Conservation (phyloP, 768 basidiomycete genomes). For the Dioszegia crocea region DNA sequence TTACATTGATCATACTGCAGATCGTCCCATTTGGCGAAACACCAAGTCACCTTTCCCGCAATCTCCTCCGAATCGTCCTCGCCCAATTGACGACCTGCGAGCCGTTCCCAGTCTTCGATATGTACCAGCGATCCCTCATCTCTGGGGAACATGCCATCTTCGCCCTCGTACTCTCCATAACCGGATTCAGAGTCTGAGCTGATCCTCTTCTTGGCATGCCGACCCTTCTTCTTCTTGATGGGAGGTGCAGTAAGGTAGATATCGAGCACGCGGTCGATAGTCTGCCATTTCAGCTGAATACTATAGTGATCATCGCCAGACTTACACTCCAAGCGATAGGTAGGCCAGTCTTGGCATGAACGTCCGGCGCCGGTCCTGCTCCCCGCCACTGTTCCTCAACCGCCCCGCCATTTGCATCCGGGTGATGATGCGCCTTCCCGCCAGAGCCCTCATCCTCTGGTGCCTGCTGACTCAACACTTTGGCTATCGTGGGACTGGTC, state of each 20-base stretch:
- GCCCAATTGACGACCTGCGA: constrained; percentile 53
- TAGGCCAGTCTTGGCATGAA: constrained; percentile 68
- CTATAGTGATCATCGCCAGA: neutral
- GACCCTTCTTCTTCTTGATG: constrained; percentile 24
- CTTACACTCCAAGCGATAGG: constrained; percentile 66
- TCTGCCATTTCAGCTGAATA: constrained; percentile 48
- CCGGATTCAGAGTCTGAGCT: constrained; percentile 33
- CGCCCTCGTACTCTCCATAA: constrained; percentile 23
- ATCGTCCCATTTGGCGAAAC: constrained; percentile 83
- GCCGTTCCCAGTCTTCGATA: constrained; percentile 61
- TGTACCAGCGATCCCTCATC: constrained; percentile 57
- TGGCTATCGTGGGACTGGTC: constrained; percentile 37
- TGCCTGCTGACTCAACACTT: constrained; percentile 12
- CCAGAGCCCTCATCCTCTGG: constrained; percentile 49
- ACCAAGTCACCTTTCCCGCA: constrained; percentile 60
- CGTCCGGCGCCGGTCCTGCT: constrained; percentile 54
- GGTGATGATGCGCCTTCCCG: constrained; percentile 47
- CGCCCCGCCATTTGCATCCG: neutral
- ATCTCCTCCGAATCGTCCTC: constrained; percentile 56
- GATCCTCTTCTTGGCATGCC: constrained; percentile 13
- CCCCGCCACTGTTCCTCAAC: constrained; percentile 29
- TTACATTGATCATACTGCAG: constrained; percentile 86
- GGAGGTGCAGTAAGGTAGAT: constrained; percentile 63
- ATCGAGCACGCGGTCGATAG: constrained; percentile 86
- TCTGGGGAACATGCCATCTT: constrained; percentile 62